A percentile compares a stretch with the other conserved stretches of the same genome.
phyloP scores from a whole-genome alignment of 2,329 filamentous ascomycete species.

The Pseudocercospora macadamiae region DNA sequence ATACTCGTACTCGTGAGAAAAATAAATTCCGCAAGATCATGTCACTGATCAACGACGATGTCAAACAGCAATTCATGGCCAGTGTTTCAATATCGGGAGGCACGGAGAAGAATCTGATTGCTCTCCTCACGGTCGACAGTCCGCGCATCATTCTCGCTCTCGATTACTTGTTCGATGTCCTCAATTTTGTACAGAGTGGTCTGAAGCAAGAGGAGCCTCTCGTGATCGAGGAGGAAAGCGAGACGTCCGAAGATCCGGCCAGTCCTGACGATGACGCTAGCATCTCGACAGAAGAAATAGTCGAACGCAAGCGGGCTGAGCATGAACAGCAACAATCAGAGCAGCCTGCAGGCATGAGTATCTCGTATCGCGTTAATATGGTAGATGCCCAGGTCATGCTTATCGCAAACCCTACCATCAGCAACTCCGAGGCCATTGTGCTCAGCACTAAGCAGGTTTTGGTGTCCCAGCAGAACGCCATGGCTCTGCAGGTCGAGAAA shows the following conservation, averaged over 20 bases:
- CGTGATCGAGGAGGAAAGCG: conserved; percentile 62
- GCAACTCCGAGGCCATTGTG: conserved; percentile 93
- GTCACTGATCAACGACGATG: conserved; percentile 91
- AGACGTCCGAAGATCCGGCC: conserved; percentile 52
- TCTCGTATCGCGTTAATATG: conserved; percentile 89
- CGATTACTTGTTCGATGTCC: conserved; percentile 90
- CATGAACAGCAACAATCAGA: conserved; percentile 36
- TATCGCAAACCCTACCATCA: conserved; percentile 88
- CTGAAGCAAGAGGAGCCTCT: conserved; percentile 59
- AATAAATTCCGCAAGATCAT: conserved; percentile 99
- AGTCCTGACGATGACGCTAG: conserved; percentile 56
- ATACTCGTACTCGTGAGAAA: conserved; percentile 83
- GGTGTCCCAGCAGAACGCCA: conserved; percentile 88
- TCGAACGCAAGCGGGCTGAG: conserved; percentile 27
- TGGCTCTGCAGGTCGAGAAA: conserved; percentile 90
- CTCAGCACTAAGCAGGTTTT: conserved; percentile 91
- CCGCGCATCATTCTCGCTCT: conserved; percentile 92
- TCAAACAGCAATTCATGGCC: conserved; percentile 95
- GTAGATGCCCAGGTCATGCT: conserved; percentile 96
- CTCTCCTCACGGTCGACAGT: conserved; percentile 91
- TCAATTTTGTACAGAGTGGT: conserved; percentile 77
- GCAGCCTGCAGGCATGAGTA: conserved; percentile 61
- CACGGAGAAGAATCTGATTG: conserved; percentile 78
- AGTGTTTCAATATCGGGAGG: conserved; percentile 91
- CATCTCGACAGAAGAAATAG: conserved; percentile 35